Conservation (phyloP, 176 grass and related monocot genomes). For the Poa annua region DNA sequence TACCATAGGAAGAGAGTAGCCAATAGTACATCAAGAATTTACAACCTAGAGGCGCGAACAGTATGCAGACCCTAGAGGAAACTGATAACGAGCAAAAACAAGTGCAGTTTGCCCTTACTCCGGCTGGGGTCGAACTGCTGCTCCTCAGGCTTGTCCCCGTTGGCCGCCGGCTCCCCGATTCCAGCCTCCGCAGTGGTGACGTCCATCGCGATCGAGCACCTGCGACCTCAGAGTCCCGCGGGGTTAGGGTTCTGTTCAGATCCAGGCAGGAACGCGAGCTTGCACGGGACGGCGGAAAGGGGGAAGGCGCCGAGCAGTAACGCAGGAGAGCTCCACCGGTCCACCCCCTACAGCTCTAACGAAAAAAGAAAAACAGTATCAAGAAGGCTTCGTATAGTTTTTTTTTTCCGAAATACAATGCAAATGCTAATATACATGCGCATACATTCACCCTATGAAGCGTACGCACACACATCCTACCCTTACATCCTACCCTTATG, state of each 20-base stretch:
- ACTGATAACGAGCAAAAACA: background rate
- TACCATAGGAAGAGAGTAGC: background rate
- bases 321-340: background rate
- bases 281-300: background rate
- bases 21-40: background rate
- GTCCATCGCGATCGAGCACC: background rate
- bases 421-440: too few species aligned
- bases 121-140: constrained; percentile 28
- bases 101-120: constrained; percentile 8
- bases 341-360: too few species aligned
- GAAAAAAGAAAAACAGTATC: too few species aligned
- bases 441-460: too few species aligned
- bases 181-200: background rate
- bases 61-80: background rate
- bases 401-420: too few species aligned
- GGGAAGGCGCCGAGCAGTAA: background rate
- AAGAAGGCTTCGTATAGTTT: too few species aligned
- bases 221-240: background rate
- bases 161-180: background rate
- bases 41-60: background rate
- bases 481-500: too few species aligned
- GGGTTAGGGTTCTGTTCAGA: background rate
- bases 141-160: constrained; percentile 12
- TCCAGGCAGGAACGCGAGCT: background rate
- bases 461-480: too few species aligned